phyloP scores from a whole-genome alignment of 768 basidiomycete genomes.

The Lactarius sp. region DNA sequence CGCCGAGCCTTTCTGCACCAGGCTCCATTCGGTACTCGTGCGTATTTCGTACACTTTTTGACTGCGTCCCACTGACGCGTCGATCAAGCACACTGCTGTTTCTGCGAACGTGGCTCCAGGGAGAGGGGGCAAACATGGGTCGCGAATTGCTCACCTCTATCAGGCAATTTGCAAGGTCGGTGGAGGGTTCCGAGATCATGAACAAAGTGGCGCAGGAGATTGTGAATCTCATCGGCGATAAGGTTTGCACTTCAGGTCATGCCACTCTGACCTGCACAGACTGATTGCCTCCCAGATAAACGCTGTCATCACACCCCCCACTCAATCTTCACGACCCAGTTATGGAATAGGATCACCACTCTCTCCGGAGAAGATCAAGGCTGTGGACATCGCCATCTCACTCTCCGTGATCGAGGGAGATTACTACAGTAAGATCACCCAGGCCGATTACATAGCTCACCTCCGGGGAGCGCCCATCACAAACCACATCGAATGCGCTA shows the following conservation, averaged over 20 bases:
- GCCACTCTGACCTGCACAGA: background rate
- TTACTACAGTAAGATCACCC: slow-evolving; percentile 36
- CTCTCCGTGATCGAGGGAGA: slow-evolving; percentile 44
- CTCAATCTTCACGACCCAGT: background rate
- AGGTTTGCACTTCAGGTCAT: slow-evolving; percentile 5
- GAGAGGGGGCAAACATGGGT: slow-evolving; percentile 23
- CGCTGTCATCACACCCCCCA: background rate
- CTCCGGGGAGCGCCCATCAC: slow-evolving; percentile 32
- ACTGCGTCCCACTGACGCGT: background rate
- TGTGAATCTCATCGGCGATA: slow-evolving; percentile 5
- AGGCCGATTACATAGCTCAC: slow-evolving; percentile 42
- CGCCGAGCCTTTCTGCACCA: background rate
- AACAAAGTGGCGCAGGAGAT: slow-evolving; percentile 9
- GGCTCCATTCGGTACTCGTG: slow-evolving; percentile 15
- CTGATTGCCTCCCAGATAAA: slow-evolving; percentile 11
- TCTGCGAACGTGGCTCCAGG: slow-evolving; percentile 15
- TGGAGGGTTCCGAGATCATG: slow-evolving; percentile 13
- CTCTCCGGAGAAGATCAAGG: slow-evolving; percentile 34
- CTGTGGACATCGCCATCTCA: slow-evolving; percentile 40
- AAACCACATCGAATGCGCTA: slow-evolving; percentile 34
- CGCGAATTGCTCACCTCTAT: slow-evolving; percentile 29
- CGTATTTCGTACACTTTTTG: background rate
- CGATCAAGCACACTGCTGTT: slow-evolving; percentile 11
- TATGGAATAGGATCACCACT: background rate
- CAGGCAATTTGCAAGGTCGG: slow-evolving; percentile 7